Percentiles rank a stretch among this genome's conserved stretches.
phyloP scores from a whole-genome alignment of 2,329 filamentous ascomycete genomes.

The Botrytis aclada region DNA sequence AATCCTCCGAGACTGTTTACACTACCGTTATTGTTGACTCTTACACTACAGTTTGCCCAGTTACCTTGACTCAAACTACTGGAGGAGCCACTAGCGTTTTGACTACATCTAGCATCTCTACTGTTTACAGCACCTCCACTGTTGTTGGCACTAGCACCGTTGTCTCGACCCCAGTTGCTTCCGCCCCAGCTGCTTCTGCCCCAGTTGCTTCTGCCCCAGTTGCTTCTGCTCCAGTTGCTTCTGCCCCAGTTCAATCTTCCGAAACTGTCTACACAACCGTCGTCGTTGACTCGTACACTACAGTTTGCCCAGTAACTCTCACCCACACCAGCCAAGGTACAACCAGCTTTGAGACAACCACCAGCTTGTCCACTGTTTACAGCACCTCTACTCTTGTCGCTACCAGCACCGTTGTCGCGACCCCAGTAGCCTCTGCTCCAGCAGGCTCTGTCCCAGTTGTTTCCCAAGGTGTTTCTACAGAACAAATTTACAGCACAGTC shows the following conservation, averaged over 20 bases:
- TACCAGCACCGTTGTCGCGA: neutral
- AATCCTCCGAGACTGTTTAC: neutral
- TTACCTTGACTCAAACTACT: neutral
- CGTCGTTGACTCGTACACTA: neutral
- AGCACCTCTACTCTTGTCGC: neutral
- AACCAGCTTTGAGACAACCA: conserved; percentile 1
- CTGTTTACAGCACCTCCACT: neutral
- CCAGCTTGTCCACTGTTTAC: neutral
- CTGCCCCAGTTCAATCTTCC: neutral
- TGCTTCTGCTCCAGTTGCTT: neutral
- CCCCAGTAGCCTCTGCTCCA: neutral
- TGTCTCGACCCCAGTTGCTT: neutral
- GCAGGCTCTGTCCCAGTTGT: neutral
- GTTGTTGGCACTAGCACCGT: neutral
- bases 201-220: neutral
- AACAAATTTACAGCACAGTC: conserved; percentile 1
- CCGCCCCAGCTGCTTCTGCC: neutral
- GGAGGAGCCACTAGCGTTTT: neutral
- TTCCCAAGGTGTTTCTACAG: neutral
- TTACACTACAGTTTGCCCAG: conserved; percentile 1
- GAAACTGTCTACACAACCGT: neutral
- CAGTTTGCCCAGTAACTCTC: conserved; percentile 2
- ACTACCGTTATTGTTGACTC: neutral
- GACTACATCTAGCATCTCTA: neutral
- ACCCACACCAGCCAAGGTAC: neutral